Base-by-base conservation (phyloP, 768 basidiomycete genomes). In the Candolleomyces aberdarensis region DNA sequence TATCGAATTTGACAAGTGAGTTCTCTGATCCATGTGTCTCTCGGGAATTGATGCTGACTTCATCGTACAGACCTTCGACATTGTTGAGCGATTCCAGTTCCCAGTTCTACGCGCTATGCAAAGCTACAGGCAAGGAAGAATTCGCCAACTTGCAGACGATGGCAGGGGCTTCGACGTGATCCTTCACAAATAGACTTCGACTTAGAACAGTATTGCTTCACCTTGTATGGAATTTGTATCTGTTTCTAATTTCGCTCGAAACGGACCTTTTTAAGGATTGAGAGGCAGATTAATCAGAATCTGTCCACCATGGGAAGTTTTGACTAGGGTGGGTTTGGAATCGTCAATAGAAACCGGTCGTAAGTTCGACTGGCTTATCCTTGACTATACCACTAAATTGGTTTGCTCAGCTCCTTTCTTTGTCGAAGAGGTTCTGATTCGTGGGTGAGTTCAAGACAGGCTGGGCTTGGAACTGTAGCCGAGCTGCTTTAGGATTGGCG, bases 81-180 rank as follows among this genome's bases (percentile, higher is more conserved):
- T 74, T 92, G 55, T 78, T 92, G 20, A 74, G 78, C 17, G 72
- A 92, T 63, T 64, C 81, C 3, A 69, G 73, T 14, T 89, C 88
- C 36, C 84, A 80, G 62, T 91, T 91, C 73, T 76, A 91, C 61
- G 73, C 78, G 0, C 72, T 92, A 14, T 92, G 89, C 71, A 87
- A 85, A 70, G 89, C 89, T 14, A 86, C 89, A 1, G 91, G 91
- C 19, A 85, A 79, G 64, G 79, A 82, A 40, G 89, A 92, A 70
- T 91, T 91, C 69, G 76, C 82, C 8, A 78, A 82, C 60, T 76
- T 92, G 56, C 89, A 83, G 67, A 86, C 80, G 69, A 77, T 92
- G 81, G 89, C 91, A 26, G 78, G 80, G 10, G 69, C 78, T 44
- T 76, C 64, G 43, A 55, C 31, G 56, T 57, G 20, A 57, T 11